Evolutionary conservation across 352 stramenopile genomes (phyloP), one percentile per base, ranked within the genome.

Genomic region (Ochromonadaceae sp.): DNA sequence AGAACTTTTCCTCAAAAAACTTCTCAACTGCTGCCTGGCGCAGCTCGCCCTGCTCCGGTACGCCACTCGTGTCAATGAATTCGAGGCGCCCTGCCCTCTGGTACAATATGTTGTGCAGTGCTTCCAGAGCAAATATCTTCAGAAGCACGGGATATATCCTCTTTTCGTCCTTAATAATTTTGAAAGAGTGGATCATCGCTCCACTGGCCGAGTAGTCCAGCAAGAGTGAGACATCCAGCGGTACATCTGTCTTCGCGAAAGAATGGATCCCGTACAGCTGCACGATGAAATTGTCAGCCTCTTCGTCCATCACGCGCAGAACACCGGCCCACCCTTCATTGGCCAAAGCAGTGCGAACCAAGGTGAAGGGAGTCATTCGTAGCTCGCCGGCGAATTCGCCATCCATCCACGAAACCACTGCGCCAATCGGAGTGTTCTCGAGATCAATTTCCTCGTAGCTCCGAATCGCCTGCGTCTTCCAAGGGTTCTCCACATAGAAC

Each of bases 101-200:
- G 35, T 4, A 30, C 26, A 61, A 49, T 7, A 61, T 56, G 28
- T 53, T 61, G 22, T 61, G 38, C 25, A 61, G 28, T 20, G 52
- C 52, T 22, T 30, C 48, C 52, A 61, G 32, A 61, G 52, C 52
- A 52, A 10, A 55, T 28, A 52, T 57, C 35, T 61, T 61, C 10
- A 47, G 30, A 20, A 12, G 30, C 3, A 7, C 17, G 25, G 10
- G 4, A 9, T 47, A 53, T 12, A 48, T 49, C 30, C 28, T 7
- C 20, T 61, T 4, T 17, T 4, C 22, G 35, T 61, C 52, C 36
- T 30, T 3, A 22, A 61, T 17, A 57, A 61, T 30, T 30, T 61
- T 40, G 25, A 61, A 12, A 22, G 22, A 43, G 15, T 12, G 30
- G 7, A 34, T 22, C 17, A 49, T 10, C 4, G 52, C 52, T 17